Conservation (phyloP, 2,329 filamentous ascomycete genomes). For the Escovopsis weberi region DNA sequence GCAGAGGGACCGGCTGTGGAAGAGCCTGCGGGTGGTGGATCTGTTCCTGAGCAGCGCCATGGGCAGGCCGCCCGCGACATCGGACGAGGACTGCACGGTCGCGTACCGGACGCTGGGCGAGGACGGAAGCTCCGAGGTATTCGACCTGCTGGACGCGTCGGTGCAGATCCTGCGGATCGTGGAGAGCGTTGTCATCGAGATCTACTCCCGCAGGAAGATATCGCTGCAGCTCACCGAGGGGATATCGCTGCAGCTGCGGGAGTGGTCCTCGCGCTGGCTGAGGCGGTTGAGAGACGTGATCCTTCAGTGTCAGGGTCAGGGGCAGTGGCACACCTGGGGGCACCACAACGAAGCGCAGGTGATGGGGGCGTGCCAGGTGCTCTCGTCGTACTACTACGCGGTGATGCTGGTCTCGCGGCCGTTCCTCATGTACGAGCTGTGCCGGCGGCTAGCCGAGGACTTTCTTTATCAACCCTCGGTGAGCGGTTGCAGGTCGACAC, state of each 20-base stretch:
- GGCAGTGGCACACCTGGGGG: too few species aligned
- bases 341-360: slow-evolving; percentile 15
- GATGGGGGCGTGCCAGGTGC: slow-evolving; percentile 34
- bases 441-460: slow-evolving; percentile 26
- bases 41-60: slow-evolving; percentile 38
- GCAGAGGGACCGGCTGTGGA: slow-evolving; percentile 37
- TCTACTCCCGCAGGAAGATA: slow-evolving; percentile 39
- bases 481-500: slow-evolving; percentile 5
- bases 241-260: slow-evolving; percentile 35
- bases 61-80: slow-evolving; percentile 38
- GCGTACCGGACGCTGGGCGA: slow-evolving; percentile 25
- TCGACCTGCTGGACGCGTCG: slow-evolving; percentile 34
- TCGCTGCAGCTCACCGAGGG: slow-evolving; percentile 38
- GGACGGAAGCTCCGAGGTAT: slow-evolving; percentile 20
- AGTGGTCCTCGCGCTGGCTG: slow-evolving; percentile 37
- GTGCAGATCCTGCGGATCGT: slow-evolving; percentile 38
- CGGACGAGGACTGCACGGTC: slow-evolving; percentile 40
- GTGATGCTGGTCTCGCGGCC: slow-evolving; percentile 42
- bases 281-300: slow-evolving; percentile 27
- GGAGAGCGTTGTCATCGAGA: slow-evolving; percentile 34
- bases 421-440: slow-evolving; percentile 41
- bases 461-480: slow-evolving; percentile 5
- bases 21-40: slow-evolving; percentile 36
- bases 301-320: slow-evolving; percentile 5
- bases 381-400: slow-evolving; percentile 40